Conservation (phyloP, 768 basidiomycete species). For the Amylocystis lapponica region DNA sequence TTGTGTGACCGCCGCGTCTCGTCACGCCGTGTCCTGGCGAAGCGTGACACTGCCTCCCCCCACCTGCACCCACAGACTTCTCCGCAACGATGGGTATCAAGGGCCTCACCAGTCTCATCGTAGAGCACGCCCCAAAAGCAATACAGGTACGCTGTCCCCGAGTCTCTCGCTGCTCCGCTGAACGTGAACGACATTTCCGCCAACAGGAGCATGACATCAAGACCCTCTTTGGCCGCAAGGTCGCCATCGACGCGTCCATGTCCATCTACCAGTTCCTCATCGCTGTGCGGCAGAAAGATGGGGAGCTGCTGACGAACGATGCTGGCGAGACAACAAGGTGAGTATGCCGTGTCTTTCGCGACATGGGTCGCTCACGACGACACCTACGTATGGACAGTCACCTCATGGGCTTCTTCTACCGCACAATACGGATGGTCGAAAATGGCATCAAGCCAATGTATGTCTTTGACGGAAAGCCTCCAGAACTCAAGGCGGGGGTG, state of each 20-base stretch:
- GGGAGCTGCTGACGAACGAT: constrained; percentile 96
- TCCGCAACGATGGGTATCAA: constrained; percentile 80
- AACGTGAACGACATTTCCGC: constrained; percentile 1
- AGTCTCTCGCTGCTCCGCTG: neutral
- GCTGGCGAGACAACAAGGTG: constrained; percentile 90
- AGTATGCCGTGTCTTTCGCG: neutral
- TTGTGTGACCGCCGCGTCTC: constrained; percentile 7
- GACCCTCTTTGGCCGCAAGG: constrained; percentile 95
- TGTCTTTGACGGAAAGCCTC: constrained; percentile 98
- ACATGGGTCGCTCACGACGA: neutral
- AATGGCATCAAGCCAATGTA: constrained; percentile 98
- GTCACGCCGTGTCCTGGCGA: constrained; percentile 7
- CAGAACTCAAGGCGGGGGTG: constrained; percentile 94
- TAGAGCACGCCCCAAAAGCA: constrained; percentile 82
- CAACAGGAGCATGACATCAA: constrained; percentile 86
- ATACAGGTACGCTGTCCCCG: constrained; percentile 40
- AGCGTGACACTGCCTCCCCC: neutral
- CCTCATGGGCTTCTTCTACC: constrained; percentile 97
- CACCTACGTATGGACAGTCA: constrained; percentile 50
- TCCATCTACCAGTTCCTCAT: constrained; percentile 97
- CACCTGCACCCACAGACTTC: neutral
- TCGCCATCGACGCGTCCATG: constrained; percentile 98
- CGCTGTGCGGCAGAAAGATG: constrained; percentile 93
- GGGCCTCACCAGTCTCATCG: constrained; percentile 85
- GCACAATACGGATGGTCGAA: constrained; percentile 96